Conservation (phyloP, 106 monocot genomes). For the Acanthochlamys bracteata region DNA sequence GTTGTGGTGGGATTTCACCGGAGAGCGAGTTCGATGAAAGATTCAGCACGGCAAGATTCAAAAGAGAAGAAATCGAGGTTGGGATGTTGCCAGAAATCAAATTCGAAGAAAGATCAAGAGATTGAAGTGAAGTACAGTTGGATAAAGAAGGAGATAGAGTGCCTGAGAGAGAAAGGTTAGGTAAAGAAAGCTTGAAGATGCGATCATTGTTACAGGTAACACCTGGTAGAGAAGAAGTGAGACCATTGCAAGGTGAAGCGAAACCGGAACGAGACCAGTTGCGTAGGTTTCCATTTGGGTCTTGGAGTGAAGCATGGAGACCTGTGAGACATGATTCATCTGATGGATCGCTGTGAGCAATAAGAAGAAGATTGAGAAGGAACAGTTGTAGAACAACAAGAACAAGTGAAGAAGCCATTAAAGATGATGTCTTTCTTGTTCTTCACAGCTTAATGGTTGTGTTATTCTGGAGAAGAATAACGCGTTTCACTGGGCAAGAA, state of each 20-base stretch:
- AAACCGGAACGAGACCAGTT: constrained; percentile 46
- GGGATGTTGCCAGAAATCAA: constrained; percentile 45
- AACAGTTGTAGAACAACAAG: not conserved
- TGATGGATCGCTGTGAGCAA: constrained; percentile 12
- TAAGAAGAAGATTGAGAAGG: not conserved
- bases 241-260: constrained; percentile 51
- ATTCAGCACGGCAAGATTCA: constrained; percentile 73
- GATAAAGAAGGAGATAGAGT: constrained; percentile 35
- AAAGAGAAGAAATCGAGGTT: constrained; percentile 28
- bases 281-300: constrained; percentile 16
- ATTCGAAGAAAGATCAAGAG: constrained; percentile 74
- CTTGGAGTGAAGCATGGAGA: constrained; percentile 28
- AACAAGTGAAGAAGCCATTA: constrained; percentile 1
- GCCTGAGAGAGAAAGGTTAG: constrained; percentile 34
- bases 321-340: constrained; percentile 47
- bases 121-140: constrained; percentile 63
- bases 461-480: not conserved
- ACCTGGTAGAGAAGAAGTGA: constrained; percentile 49
- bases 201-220: constrained; percentile 81
- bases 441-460: not conserved
- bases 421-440: not conserved
- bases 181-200: constrained; percentile 60
- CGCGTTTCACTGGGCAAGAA: not conserved
- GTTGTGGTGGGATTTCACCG: constrained; percentile 52
- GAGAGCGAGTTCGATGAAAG: constrained; percentile 58